phyloP scores from a whole-genome alignment of 805 yeast species.

The Candida sithepensis region DNA sequence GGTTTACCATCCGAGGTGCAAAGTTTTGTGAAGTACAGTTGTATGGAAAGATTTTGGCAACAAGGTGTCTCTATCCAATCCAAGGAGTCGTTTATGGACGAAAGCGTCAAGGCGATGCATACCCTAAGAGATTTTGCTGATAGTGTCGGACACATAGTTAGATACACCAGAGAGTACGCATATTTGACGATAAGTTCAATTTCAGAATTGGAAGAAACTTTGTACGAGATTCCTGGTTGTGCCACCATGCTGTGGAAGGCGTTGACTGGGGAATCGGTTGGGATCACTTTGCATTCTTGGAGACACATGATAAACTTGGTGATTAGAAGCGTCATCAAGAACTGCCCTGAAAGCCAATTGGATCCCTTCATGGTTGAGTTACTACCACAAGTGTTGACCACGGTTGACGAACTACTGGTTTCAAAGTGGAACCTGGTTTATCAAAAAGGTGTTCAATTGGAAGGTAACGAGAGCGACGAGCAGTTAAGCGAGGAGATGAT shows the following conservation, averaged over 20 bases:
- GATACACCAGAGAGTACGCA: constrained; percentile 96
- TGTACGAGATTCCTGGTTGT: constrained; percentile 80
- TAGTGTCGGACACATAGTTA: constrained; percentile 90
- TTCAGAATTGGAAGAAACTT: constrained; percentile 82
- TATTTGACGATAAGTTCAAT: constrained; percentile 86
- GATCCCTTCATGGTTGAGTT: constrained; percentile 70
- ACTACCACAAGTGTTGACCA: constrained; percentile 70
- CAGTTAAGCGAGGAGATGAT: constrained; percentile 95
- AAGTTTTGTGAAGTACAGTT: constrained; percentile 83
- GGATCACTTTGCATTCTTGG: constrained; percentile 95
- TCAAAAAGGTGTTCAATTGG: constrained; percentile 51
- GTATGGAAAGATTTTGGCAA: constrained; percentile 96
- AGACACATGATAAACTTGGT: constrained; percentile 92
- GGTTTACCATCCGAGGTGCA: constrained; percentile 87
- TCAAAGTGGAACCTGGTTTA: constrained; percentile 71
- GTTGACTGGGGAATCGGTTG: constrained; percentile 78
- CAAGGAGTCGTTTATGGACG: constrained; percentile 90
- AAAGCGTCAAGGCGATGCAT: constrained; percentile 88
- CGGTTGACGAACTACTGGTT: constrained; percentile 71
- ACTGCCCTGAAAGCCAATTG: constrained; percentile 75
- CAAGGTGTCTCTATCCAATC: constrained; percentile 95
- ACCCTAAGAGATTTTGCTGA: constrained; percentile 96
- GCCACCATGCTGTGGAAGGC: constrained; percentile 79
- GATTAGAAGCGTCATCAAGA: constrained; percentile 77
- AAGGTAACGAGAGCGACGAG: constrained; percentile 61